Evolutionary conservation across 169 alveolate species (phyloP), one percentile per base, ranked within the genome.

Genomic region (Fabrea salina): DNA sequence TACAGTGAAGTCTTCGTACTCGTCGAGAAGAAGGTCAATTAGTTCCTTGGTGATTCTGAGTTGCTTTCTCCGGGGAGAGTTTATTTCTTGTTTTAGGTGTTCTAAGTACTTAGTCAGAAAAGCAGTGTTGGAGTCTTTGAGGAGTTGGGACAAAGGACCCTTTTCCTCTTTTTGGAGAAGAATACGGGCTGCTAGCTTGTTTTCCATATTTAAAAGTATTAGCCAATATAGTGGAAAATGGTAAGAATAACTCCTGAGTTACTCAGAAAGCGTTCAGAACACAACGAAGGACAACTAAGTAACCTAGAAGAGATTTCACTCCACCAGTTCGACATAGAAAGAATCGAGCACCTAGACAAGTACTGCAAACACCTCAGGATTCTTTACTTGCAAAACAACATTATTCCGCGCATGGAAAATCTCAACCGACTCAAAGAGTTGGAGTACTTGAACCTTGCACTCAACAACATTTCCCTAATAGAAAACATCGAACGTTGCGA

Each of bases 401-500:
- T 94, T 35, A 96, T 96, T 25, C 95, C 92, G 50, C 93, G 90
- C 84, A 90, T 96, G 83, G 99, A 96, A 83, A 91, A 91, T 49
- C 71, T 96, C 32, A 85, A 82, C 71, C 90, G 92, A 76, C 70
- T 96, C 27, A 95, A 94, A 82, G 97, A 91, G 75, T 86, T 96
- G 66, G 98, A 96, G 86, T 96, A 96, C 86, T 70, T 96, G 57
- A 96, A 96, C 61, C 82, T 96, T 47, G 97, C 97, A 2, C 92
- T 96, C 27, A 96, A 96, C 83, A 95, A 95, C 78, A 89, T 96
- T 47, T 68, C 83, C 13, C 88, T 80, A 59, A 90, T 94, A 8
- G 99, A 96, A 80, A 94, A 94, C 57, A 84, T 96, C 39, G 94
- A 85, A 30, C 83, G 90, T 2, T 96, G 97, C 79, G 99, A 96